phyloP scores from a whole-genome alignment of 768 basidiomycete species.

The Podaxis carcinomalis region DNA sequence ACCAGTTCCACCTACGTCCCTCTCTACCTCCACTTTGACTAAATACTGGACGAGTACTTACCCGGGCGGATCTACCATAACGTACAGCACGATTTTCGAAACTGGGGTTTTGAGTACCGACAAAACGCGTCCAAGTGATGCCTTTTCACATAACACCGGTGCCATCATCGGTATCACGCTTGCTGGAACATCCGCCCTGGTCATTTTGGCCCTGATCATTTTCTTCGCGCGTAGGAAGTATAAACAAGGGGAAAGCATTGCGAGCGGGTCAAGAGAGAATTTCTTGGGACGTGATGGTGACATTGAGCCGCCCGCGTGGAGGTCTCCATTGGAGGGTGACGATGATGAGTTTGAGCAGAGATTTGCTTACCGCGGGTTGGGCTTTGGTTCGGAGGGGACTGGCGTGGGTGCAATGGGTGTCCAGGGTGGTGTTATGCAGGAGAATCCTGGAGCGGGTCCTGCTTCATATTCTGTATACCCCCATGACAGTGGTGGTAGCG shows the following conservation, averaged over 20 bases:
- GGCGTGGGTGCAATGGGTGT: not conserved
- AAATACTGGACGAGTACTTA: conserved; percentile 16
- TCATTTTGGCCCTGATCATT: conserved; percentile 24
- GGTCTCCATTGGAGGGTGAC: conserved; percentile 27
- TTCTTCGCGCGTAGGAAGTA: conserved; percentile 30
- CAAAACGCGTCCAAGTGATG: conserved; percentile 13
- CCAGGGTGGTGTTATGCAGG: not conserved
- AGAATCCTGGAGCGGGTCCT: conserved; percentile 10
- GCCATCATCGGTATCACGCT: conserved; percentile 36
- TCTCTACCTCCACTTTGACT: conserved; percentile 15
- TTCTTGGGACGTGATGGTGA: conserved; percentile 15
- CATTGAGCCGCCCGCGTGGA: conserved; percentile 18
- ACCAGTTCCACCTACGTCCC: not conserved
- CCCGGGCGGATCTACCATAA: conserved; percentile 15
- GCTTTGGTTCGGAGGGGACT: not conserved
- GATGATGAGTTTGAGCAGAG: conserved; percentile 17
- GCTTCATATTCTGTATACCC: conserved; percentile 2
- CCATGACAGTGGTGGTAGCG: conserved; percentile 12
- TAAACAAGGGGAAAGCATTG: conserved; percentile 13
- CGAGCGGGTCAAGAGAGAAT: conserved; percentile 18
- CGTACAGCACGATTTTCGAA: conserved; percentile 18
- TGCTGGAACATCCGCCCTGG: conserved; percentile 21
- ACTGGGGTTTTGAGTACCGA: conserved; percentile 30
- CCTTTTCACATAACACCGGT: conserved; percentile 31
- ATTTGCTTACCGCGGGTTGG: not conserved